Base-by-base conservation (phyloP, 139 green algal genomes). In the Diplosphaera chodatii region DNA sequence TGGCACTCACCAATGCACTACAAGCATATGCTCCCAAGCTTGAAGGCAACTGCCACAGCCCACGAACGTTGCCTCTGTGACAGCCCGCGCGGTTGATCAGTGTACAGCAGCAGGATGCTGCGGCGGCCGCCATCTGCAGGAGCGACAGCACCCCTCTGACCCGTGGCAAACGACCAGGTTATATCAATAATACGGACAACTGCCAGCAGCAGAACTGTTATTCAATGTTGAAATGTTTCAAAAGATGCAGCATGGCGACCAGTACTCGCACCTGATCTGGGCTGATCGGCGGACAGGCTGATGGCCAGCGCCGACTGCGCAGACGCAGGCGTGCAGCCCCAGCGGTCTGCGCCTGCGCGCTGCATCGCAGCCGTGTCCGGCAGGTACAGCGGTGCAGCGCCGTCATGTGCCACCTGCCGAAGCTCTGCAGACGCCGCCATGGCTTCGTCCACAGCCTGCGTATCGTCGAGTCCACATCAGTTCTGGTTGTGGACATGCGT, bases 21-120 rank as follows among this genome's bases (percentile, higher is more conserved):
- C n/a, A 59, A 18, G 3, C 48, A 59, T 18, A 18, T 18, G 25
- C 10, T 59, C 10, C 48, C 48, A 4, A 93, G 77, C 81, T 93
- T 93, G 10, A 48, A 30, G 6, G 77, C 84, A 13, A 93, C 32
- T 1, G 83, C 77, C 27, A 64, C 66, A 2, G 80, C 82, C 88
- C 88, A 93, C 0, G 48, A 67, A 16, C 74, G 69, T 71, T 93
- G 87, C 27, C 86, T 82, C 29, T 76, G 70, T 13, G 85, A 84
- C 69, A 91, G 67, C 0, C 82, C 85, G 29, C 85, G 80, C 4
- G 84, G 81, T 22, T 82, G 75, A 55, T 92, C 88, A 2, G 72
- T 83, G 62, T 84, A 71, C 64, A 91, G 69, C 37, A 92, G 1
- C 73, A 93, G 71, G 63, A 84, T 59, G 48, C 16, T 59, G 18